A percentile compares a stretch with the other conserved stretches of the same genome.
Evolutionary conservation across 208 protist genomes (phyloP).

Genomic region (Leishmania tarentolae): DNA sequence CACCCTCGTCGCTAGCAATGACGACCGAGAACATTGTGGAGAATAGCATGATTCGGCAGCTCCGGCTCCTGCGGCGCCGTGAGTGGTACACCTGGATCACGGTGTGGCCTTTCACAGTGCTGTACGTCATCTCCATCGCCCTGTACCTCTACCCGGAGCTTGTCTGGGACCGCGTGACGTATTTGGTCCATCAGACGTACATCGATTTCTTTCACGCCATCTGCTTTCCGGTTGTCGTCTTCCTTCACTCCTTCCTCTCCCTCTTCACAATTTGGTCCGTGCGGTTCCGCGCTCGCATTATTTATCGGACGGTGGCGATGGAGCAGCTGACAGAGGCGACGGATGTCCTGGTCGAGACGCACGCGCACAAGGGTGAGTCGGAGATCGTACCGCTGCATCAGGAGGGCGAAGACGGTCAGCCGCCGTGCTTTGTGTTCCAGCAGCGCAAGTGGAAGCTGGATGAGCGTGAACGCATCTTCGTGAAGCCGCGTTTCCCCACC

Average conservation of each 20-base stretch:
- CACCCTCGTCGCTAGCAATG: slow-evolving; percentile 11
- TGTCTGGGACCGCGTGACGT: slow-evolving; percentile 86
- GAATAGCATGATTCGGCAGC: slow-evolving; percentile 76
- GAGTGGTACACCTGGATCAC: slow-evolving; percentile 85
- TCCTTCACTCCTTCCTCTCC: slow-evolving; percentile 83
- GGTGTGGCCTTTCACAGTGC: slow-evolving; percentile 80
- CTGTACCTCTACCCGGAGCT: slow-evolving; percentile 84
- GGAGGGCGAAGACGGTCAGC: slow-evolving; percentile 53
- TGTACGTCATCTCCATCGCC: slow-evolving; percentile 61
- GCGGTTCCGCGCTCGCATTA: slow-evolving; percentile 67
- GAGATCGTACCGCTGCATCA: slow-evolving; percentile 83
- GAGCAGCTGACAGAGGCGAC: slow-evolving; percentile 57
- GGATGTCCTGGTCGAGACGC: slow-evolving; percentile 76
- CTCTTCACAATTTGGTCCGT: slow-evolving; percentile 93
- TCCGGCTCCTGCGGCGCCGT: slow-evolving; percentile 60
- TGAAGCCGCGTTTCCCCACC: slow-evolving; percentile 86
- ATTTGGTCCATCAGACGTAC: slow-evolving; percentile 87
- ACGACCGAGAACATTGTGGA: slow-evolving; percentile 48
- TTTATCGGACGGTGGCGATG: slow-evolving; percentile 55
- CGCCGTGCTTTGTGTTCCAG: slow-evolving; percentile 87
- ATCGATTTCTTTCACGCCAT: slow-evolving; percentile 92
- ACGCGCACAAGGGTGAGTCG: slow-evolving; percentile 81
- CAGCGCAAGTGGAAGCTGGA: slow-evolving; percentile 92
- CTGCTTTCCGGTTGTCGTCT: slow-evolving; percentile 77
- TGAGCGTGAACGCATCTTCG: slow-evolving; percentile 53